These are phyloP conservation scores for Cercospora sojina DNA, from an alignment of 2,329 filamentous ascomycete species.

Conservation along the genomic window DNA sequence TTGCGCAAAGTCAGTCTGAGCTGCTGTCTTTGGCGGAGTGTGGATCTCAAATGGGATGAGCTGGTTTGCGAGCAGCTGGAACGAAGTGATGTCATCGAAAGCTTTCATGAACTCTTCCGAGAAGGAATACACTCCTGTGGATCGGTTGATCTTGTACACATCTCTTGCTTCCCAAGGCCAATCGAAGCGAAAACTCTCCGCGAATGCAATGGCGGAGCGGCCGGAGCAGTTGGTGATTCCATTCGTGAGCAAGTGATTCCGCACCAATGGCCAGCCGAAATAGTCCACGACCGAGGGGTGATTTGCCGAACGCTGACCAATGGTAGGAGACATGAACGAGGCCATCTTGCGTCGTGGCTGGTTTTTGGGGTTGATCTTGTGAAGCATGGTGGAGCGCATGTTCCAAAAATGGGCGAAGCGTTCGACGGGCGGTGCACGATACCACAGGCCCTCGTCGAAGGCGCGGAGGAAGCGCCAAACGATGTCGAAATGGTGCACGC, in stretches of 20 bases:
- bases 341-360: slow-evolving; percentile 17
- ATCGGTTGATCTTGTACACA: slow-evolving; percentile 22
- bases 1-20: slow-evolving; percentile 1
- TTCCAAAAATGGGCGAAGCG: slow-evolving; percentile 25
- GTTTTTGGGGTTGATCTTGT: slow-evolving; percentile 28
- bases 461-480: slow-evolving; percentile 28
- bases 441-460: slow-evolving; percentile 28
- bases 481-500: slow-evolving; percentile 29
- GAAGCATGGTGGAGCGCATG: slow-evolving; percentile 24
- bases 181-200: slow-evolving; percentile 26
- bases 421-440: slow-evolving; percentile 22
- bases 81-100: slow-evolving; percentile 20
- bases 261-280: slow-evolving; percentile 27
- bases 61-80: slow-evolving; percentile 18
- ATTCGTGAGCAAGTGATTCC: slow-evolving; percentile 20
- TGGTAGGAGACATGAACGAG: slow-evolving; percentile 20
- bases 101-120: slow-evolving; percentile 21
- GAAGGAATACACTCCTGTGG: slow-evolving; percentile 23
- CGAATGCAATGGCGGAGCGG: slow-evolving; percentile 22
- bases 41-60: slow-evolving; percentile 25
- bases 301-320: slow-evolving; percentile 13
- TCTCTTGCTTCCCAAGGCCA: slow-evolving; percentile 26
- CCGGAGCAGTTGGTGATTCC: slow-evolving; percentile 21
- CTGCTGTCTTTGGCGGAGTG: slow-evolving; percentile 16
- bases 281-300: slow-evolving; percentile 24